These are phyloP conservation scores for Spergularia bocconei DNA, from an alignment of 148 eudicot species.

Conservation along the genomic window DNA sequence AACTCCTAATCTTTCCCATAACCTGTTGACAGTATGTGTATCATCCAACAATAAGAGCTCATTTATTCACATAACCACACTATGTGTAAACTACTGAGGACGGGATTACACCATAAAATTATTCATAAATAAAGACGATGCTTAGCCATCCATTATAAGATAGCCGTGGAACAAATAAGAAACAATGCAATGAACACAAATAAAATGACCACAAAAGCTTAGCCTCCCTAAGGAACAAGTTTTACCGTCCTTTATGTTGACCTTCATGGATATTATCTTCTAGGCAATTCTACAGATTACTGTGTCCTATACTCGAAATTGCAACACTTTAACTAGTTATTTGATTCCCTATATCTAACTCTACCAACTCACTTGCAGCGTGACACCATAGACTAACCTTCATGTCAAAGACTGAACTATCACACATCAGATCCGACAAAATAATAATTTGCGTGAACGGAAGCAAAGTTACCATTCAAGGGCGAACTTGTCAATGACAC, in stretches of 20 bases:
- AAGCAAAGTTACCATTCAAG: not conserved
- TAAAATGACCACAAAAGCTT: not conserved
- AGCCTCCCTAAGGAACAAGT: not conserved
- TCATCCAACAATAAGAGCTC: slow-evolving; percentile 1
- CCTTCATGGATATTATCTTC: not conserved
- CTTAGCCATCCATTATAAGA: not conserved
- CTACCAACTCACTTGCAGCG: not conserved
- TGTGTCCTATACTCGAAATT: not conserved
- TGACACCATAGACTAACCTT: not conserved
- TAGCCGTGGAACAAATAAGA: not conserved
- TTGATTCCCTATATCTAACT: not conserved
- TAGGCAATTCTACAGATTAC: not conserved
- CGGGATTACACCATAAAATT: not conserved
- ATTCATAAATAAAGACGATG: not conserved
- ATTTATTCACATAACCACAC: slow-evolving; percentile 2
- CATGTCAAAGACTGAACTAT: not conserved
- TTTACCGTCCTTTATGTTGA: not conserved
- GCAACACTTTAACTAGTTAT: not conserved
- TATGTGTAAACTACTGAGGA: not conserved
- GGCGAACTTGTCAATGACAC: no score
- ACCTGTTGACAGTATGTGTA: slow-evolving; percentile 9
- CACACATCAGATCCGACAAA: not conserved
- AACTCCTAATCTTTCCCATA: slow-evolving; percentile 14
- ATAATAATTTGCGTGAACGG: not conserved
- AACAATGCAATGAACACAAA: not conserved